Conservation (phyloP, 768 basidiomycete species). For the Infundibulicybe gibba region DNA sequence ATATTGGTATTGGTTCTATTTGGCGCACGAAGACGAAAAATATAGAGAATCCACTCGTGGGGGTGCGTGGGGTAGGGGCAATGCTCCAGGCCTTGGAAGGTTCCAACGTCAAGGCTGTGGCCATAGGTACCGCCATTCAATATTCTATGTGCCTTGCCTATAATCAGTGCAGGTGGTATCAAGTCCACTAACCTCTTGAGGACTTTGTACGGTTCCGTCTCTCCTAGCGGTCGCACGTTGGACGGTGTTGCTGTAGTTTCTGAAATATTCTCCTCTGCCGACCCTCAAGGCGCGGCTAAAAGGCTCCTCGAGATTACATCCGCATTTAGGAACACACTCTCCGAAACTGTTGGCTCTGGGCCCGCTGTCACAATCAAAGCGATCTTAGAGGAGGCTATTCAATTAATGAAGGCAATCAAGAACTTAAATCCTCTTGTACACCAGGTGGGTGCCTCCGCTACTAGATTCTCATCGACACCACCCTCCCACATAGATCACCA, state of each 20-base stretch:
- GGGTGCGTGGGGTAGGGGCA: constrained; percentile 67
- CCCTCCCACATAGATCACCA: constrained; percentile 63
- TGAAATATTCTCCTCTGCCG: constrained; percentile 68
- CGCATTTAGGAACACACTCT: constrained; percentile 29
- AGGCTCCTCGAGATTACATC: constrained; percentile 38
- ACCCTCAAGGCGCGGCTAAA: constrained; percentile 50
- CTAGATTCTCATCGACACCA: not conserved
- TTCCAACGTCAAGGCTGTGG: constrained; percentile 67
- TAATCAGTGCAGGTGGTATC: constrained; percentile 67
- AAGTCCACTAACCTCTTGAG: constrained; percentile 75
- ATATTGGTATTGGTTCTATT: constrained; percentile 85
- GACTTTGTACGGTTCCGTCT: constrained; percentile 68
- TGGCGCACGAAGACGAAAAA: constrained; percentile 82
- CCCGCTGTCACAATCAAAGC: constrained; percentile 16
- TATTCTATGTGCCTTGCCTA: not conserved
- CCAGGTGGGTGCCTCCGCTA: constrained; percentile 42
- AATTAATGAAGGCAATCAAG: constrained; percentile 50
- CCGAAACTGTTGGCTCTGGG: not conserved
- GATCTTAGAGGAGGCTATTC: constrained; percentile 40
- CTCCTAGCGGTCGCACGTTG: constrained; percentile 50
- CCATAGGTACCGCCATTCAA: constrained; percentile 62
- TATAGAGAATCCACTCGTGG: constrained; percentile 59
- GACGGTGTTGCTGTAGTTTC: constrained; percentile 90
- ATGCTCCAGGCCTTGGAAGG: constrained; percentile 65
- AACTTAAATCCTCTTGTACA: constrained; percentile 70